phyloP scores from a whole-genome alignment of 495 filamentous ascomycete species.

The Hypoxylon trugodes region DNA sequence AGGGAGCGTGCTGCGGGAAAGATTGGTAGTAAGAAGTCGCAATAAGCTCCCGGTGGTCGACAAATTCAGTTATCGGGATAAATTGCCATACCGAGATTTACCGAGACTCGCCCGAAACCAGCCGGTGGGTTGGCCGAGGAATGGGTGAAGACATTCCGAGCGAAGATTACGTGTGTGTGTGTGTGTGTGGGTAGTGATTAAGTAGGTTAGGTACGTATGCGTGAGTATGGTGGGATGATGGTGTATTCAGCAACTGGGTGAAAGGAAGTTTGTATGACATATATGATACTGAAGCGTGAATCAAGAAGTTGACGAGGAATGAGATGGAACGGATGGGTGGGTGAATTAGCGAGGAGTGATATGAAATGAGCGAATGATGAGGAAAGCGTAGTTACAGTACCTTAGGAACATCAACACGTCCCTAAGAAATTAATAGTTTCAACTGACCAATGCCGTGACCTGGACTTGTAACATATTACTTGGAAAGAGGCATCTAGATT shows the following conservation, averaged over 20 bases:
- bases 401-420: neutral
- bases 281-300: neutral
- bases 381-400: neutral
- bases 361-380: neutral
- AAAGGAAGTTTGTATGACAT: slow-evolving; percentile 13
- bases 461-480: neutral
- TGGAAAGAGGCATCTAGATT: neutral
- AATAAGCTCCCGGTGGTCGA: slow-evolving; percentile 42
- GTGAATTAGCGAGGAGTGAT: neutral
- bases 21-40: slow-evolving; percentile 55
- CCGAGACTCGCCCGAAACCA: slow-evolving; percentile 30
- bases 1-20: slow-evolving; percentile 53
- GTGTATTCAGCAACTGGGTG: slow-evolving; percentile 11
- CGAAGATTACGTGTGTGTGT: neutral
- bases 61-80: neutral
- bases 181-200: too few relatives aligned
- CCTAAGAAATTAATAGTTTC: neutral
- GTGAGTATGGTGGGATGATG: neutral
- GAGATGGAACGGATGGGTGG: neutral
- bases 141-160: slow-evolving; percentile 2
- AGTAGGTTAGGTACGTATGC: neutral
- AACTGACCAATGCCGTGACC: neutral
- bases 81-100: slow-evolving; percentile 7
- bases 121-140: slow-evolving; percentile 1
- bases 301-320: neutral